Base-by-base conservation (phyloP, 2,329 filamentous ascomycete species). In the Diaporthe nobilis region DNA sequence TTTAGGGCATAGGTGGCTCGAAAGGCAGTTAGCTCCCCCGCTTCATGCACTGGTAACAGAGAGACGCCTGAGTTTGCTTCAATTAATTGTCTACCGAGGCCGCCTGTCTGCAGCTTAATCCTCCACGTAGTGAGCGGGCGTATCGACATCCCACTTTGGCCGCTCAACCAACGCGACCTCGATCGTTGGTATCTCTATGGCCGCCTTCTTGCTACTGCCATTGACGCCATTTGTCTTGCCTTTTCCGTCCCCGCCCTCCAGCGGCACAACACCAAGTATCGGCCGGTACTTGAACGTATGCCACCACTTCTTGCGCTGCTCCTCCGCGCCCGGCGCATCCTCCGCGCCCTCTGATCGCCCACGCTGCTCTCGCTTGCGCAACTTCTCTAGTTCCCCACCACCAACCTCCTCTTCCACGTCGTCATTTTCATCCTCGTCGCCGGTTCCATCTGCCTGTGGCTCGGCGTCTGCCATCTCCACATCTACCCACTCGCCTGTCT, bases 281-380 rank as follows among this genome's bases (percentile, higher is more conserved):
- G 96, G 94, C 75, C 96, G 90, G 85, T 98, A 99, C 84, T 98
- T 97, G 88, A 94, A 95, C 7, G 96, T 98, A 82, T 93, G 91
- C 95, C 95, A 98, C 85, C 86, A 90, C 77, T 84, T 85, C 77
- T 80, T 80, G 71, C 75, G 68, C 67, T 72, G 77, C 80, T 80
- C 74, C 78, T 80, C 44, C 61, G 78, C 71, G 67, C 74, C 74
- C 28, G 72, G 49, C 44, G 75, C 77, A 63, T 80, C 80, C 37
- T 82, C 81, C n/a, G 80, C 83, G 4, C 80, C 82, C 25, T 82
- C 81, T 68, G 84, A 80, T 28, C 83, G 85, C 78, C 84, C 80
- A 34, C 84, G 82, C 13, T 82, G 81, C 55, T 87, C 84, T 22
- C 83, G 84, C 22, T 85, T 84, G 28, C 84, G 77, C 76, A 82